Base-by-base conservation (phyloP, 2,329 filamentous ascomycete species). In the Xylaria polymorpha region DNA sequence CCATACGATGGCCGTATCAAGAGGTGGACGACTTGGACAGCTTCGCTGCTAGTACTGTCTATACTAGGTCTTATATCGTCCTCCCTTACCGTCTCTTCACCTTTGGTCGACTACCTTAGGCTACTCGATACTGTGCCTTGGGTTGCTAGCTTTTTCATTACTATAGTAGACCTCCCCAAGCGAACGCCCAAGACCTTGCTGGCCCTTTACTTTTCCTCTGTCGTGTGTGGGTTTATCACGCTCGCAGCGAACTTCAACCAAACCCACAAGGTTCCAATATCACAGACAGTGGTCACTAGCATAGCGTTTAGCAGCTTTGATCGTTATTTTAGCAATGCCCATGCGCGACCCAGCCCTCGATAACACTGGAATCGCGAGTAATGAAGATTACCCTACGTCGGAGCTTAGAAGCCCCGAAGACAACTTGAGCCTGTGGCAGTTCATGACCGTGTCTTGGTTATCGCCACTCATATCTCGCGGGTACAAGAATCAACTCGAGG, bases 371-470 rank as follows among this genome's bases (percentile, higher is more conserved):
- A 93, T 94, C 66, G 89, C 89, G 61, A 80, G 81, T 18, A 83
- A 88, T 1, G 88, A 86, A 62, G 81, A 84, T 20, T 71, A 80
- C 4, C 88, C 92, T 0, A 90, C 85, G 0, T 84, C 81, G 2
- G 79, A 84, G 1, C 81, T 92, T n/a, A 90, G 93, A 64, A 89
- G 86, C 44, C 85, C 94, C 0, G 94, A 97, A 78, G 94, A 97
- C 74, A 89, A 92, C 71, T 79, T 97, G 29, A 92, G 86, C 0
- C 83, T 94, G 0, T 94, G 93, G 87, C 92, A 94, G 73, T 97
- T 93, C 81, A 92, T 95, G 87, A 91, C 88, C 6, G 91, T 97
- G 35, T 92, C 88, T 0, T 97, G 94, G 94, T 91, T 97, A 81
- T 83, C 84, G 0, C 91, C 94, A 0, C 81, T 97, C 7, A 93